These are phyloP conservation scores for Jasminum sambac DNA, from an alignment of 257 asterid species.

Conservation along the genomic window DNA sequence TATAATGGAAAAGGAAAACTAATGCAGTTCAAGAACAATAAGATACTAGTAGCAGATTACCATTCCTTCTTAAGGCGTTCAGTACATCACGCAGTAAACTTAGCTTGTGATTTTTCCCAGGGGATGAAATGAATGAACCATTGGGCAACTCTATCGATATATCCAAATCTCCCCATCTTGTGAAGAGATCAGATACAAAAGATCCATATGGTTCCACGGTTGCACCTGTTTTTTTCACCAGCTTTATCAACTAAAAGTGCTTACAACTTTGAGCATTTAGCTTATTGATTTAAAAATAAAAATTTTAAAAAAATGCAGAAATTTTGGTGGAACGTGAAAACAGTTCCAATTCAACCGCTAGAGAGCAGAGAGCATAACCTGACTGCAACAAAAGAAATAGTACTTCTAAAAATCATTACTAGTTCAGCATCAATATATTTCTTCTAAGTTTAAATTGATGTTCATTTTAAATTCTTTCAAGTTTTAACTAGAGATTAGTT, in stretches of 20 bases:
- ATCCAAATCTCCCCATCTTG: conserved; percentile 98
- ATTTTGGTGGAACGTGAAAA: not conserved
- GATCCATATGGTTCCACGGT: conserved; percentile 97
- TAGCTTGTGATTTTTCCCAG: conserved; percentile 79
- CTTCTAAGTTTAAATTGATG: not conserved
- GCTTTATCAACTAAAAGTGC: not conserved
- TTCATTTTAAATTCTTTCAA: not conserved
- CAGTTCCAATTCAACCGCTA: not conserved
- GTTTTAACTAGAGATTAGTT: not conserved
- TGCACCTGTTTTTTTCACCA: conserved; percentile 68
- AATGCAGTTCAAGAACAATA: not conserved
- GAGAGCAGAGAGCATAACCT: not conserved
- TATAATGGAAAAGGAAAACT: not conserved
- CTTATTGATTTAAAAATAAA: no score
- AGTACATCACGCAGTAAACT: conserved; percentile 54
- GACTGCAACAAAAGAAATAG: not conserved
- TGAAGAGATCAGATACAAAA: conserved; percentile 88
- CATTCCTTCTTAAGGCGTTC: conserved; percentile 65
- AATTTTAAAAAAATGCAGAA: not conserved
- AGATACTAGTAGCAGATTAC: conserved; percentile 38
- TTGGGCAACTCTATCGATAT: conserved; percentile 74
- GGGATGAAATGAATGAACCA: conserved; percentile 59
- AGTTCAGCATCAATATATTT: not conserved
- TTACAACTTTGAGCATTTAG: conserved; percentile 6
- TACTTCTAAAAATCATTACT: not conserved